Conservation (phyloP, 2,329 filamentous ascomycete genomes). For the Meredithiella fracta region DNA sequence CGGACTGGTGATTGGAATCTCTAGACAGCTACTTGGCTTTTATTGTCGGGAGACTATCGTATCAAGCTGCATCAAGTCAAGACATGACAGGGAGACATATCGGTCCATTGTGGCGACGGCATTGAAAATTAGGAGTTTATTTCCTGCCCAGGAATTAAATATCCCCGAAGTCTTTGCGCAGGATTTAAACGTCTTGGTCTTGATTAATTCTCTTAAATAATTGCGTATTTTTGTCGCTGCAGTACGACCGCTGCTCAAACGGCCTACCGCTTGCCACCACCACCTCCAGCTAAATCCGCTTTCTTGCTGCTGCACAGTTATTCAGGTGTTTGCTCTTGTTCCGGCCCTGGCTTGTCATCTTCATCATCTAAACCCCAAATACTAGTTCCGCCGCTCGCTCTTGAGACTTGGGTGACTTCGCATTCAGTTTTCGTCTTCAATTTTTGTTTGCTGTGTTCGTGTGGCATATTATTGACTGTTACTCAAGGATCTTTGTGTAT, state of each 20-base stretch:
- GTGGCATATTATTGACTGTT: too few relatives aligned
- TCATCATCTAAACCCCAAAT: background rate
- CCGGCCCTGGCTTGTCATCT: background rate
- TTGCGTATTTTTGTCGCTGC: too few relatives aligned
- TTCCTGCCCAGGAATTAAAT: background rate
- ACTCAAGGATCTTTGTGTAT: too few relatives aligned
- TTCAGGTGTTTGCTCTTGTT: background rate
- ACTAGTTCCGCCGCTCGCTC: background rate
- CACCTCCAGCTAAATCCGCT: background rate
- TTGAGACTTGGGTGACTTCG: background rate
- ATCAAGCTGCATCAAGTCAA: too few relatives aligned
- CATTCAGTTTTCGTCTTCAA: background rate
- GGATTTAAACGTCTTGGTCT: background rate
- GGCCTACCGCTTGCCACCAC: background rate
- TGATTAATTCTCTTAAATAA: background rate
- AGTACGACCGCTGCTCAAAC: too few relatives aligned
- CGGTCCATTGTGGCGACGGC: too few relatives aligned
- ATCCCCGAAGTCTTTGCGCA: background rate
- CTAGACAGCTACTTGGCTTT: too few relatives aligned
- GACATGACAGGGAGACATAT: too few relatives aligned
- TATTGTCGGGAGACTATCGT: too few relatives aligned
- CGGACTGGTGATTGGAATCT: too few relatives aligned
- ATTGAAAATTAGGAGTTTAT: too few relatives aligned
- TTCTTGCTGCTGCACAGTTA: background rate
- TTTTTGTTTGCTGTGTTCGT: too few relatives aligned